These are phyloP conservation scores for Pogostemon cablin DNA, from an alignment of 257 asterid genomes.

Conservation along the genomic window DNA sequence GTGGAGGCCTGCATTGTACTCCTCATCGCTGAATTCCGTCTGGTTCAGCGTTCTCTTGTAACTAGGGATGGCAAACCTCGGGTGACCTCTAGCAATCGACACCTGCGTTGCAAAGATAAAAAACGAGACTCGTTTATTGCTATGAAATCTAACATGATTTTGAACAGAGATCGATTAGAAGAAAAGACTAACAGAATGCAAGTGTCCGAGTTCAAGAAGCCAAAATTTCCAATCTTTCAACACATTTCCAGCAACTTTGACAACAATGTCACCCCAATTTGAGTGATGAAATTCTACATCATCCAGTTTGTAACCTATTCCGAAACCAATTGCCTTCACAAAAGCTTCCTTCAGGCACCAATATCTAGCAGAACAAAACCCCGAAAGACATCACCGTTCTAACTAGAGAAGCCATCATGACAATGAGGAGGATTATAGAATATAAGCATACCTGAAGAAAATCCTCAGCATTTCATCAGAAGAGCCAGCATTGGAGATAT, in stretches of 20 bases:
- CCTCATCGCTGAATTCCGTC: slow-evolving; percentile 45
- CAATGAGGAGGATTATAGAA: neutral
- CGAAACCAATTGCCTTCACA: slow-evolving; percentile 84
- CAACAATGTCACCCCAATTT: slow-evolving; percentile 66
- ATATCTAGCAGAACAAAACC: slow-evolving; percentile 48
- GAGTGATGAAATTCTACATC: slow-evolving; percentile 72
- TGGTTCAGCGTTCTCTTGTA: slow-evolving; percentile 51
- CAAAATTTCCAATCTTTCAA: slow-evolving; percentile 86
- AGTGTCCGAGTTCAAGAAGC: slow-evolving; percentile 56
- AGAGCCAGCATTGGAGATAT: slow-evolving; percentile 52
- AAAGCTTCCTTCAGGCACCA: slow-evolving; percentile 97
- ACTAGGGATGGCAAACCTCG: slow-evolving; percentile 51
- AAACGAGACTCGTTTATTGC: neutral
- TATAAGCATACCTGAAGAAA: slow-evolving; percentile 62
- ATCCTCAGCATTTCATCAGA: slow-evolving; percentile 55
- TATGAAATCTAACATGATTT: neutral
- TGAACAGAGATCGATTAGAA: neutral
- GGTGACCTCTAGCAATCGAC: slow-evolving; percentile 74
- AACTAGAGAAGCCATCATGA: neutral
- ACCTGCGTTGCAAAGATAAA: slow-evolving; percentile 43
- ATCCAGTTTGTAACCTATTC: slow-evolving; percentile 75
- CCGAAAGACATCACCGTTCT: neutral
- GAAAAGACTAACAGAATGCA: slow-evolving; percentile 64
- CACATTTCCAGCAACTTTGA: slow-evolving; percentile 65
- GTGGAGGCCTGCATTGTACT: slow-evolving; percentile 50